A percentile compares a stretch with the other conserved stretches of the same genome.
These are phyloP conservation scores for Leucaena leucocephala DNA, from an alignment of 306 rosid genomes.

Conservation along the genomic window DNA sequence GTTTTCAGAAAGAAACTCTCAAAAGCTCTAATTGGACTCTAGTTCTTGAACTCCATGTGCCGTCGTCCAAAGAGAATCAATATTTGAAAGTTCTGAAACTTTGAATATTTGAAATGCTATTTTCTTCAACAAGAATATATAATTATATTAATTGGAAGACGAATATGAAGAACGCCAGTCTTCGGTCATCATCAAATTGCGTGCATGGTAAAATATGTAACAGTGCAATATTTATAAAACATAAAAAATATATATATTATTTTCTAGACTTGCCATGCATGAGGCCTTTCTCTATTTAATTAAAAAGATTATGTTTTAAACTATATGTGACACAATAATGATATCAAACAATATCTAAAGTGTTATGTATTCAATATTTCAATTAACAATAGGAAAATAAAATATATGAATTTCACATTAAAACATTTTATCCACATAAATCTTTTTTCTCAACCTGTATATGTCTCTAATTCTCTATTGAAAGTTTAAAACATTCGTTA, in stretches of 20 bases:
- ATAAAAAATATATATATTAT: no score
- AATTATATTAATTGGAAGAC: no score
- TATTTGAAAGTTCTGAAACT: background rate
- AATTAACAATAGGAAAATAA: background rate
- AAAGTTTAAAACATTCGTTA: background rate
- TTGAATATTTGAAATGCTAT: background rate
- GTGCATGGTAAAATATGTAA: background rate
- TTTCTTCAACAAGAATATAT: background rate
- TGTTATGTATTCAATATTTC: background rate
- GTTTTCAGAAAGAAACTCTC: background rate
- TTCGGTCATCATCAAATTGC: background rate
- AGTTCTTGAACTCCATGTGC: slow-evolving; percentile 15
- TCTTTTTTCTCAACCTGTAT: background rate
- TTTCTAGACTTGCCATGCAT: background rate
- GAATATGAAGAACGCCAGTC: background rate
- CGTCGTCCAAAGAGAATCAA: background rate
- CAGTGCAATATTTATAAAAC: background rate
- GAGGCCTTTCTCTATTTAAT: background rate
- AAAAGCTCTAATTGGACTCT: slow-evolving; percentile 21
- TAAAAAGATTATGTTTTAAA: background rate
- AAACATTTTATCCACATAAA: background rate
- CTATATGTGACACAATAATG: background rate
- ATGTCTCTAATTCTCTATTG: background rate
- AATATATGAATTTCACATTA: background rate
- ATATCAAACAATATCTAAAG: background rate